Evolutionary conservation across 495 filamentous ascomycete species (phyloP), one percentile per base, ranked within the genome.

Genomic region (Xylaria scruposa): DNA sequence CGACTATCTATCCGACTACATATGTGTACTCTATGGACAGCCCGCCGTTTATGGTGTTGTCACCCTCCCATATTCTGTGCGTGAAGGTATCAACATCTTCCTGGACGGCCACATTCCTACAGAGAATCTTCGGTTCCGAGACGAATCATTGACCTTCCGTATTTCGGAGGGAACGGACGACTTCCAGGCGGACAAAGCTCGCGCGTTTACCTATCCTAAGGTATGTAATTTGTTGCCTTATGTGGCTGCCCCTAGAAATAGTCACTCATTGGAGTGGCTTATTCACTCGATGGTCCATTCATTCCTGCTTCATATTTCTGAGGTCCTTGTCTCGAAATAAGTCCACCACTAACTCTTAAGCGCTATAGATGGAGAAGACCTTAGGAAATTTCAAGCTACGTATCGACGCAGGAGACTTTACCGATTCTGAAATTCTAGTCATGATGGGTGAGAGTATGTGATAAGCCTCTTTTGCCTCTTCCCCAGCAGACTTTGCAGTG

Each of bases 71-170:
- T 87, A 95, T 70, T 98, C 96, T 1, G 97, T 98, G 60, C 94
- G 96, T 74, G 97, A 99, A 89, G 96, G 96, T 77, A 99, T 99
- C 89, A 99, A 99, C 83, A 98, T 98, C 81, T 99, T 99, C 90
- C 86, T 99, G 38, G 96, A 99, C 78, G 96, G 96, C 73, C 92
- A 98, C 80, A 97, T 98, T 58, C 96, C 96, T 33, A 98, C 96
- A 9, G 96, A 99, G 88, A 99, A 99, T 83, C 82, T 99, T 78
- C 95, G 96, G 72, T 99, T 99, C 91, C 91, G 96, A 73, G 97
- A 98, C 58, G 96, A 99, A 77, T 96, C 93, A 53, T 87, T 99
- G 70, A 95, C 95, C 60, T 99, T 99, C 91, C 93, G 96, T 76
- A 93, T 99, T 68, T 90, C 93, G 46, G 96, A 99, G 76, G 91